Evolutionary conservation across 2,329 filamentous ascomycete species (phyloP).

Genomic region (Epichloe coenophiala): DNA sequence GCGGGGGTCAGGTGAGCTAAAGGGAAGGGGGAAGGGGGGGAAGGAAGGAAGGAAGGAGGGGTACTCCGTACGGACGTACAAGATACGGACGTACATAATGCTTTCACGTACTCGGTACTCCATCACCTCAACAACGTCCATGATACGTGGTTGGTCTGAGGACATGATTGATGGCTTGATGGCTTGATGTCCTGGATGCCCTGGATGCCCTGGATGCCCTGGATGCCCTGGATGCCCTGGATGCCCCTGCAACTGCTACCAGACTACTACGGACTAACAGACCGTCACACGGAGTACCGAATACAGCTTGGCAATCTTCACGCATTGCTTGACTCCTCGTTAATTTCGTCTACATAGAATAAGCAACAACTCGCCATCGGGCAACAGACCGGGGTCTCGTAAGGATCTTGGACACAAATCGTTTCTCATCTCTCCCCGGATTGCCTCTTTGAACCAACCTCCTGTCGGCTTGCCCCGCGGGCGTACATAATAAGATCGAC

Average conservation of each 20-base stretch:
- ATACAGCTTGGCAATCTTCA: no score
- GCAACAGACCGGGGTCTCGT: no score
- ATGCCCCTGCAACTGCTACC: background rate
- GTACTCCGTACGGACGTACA: background rate
- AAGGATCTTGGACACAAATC: background rate
- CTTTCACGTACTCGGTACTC: slow-evolving; percentile 9
- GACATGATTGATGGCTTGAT: background rate
- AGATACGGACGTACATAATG: slow-evolving; percentile 14
- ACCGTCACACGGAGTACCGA: no score
- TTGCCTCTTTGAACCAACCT: background rate
- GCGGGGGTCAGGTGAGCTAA: background rate
- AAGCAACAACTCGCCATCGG: no score
- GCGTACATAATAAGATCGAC: background rate
- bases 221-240: background rate
- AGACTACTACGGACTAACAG: no score
- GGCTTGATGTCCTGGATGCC: no score
- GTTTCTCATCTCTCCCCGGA: background rate
- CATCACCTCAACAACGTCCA: background rate
- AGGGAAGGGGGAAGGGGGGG: background rate
- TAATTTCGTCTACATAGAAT: no score
- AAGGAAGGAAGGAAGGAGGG: no score
- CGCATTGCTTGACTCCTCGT: no score
- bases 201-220: background rate
- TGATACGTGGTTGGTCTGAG: background rate
- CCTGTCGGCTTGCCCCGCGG: background rate